phyloP scores from a whole-genome alignment of 2,329 filamentous ascomycete genomes.

The Talaromyces pinophilus region DNA sequence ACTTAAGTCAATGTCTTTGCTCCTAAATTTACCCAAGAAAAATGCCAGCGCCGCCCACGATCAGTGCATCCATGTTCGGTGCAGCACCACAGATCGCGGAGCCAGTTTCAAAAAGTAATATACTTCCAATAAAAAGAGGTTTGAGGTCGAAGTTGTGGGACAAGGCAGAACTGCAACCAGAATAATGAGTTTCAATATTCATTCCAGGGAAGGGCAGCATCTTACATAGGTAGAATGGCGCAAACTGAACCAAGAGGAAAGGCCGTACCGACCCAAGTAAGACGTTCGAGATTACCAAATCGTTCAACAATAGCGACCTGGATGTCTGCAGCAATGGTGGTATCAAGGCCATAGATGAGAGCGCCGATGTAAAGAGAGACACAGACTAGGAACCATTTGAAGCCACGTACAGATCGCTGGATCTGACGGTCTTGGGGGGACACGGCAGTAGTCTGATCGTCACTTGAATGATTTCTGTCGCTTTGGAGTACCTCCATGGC shows the following conservation, averaged over 20 bases:
- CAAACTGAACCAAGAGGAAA: constrained; percentile 18
- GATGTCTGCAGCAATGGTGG: constrained; percentile 52
- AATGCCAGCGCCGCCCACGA: constrained; percentile 42
- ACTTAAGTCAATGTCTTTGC: not conserved
- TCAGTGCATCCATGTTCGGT: constrained; percentile 50
- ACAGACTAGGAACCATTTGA: not conserved
- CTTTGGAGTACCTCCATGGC: not conserved
- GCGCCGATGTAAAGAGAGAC: constrained; percentile 10
- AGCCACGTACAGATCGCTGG: not conserved
- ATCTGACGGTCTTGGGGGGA: not conserved
- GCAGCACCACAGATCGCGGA: constrained; percentile 49
- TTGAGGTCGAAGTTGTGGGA: constrained; percentile 17
- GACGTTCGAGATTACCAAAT: constrained; percentile 36
- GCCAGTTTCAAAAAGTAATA: constrained; percentile 36
- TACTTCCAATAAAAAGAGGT: constrained; percentile 18
- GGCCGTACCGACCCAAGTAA: constrained; percentile 12
- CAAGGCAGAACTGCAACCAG: constrained; percentile 29
- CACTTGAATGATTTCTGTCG: not conserved
- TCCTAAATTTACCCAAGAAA: constrained; percentile 30
- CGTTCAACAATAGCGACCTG: constrained; percentile 44
- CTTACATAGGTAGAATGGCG: constrained; percentile 14
- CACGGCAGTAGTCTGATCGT: not conserved
- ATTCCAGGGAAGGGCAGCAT: not conserved
- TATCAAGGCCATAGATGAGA: constrained; percentile 34
- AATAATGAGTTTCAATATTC: not conserved